Conservation (phyloP, 495 filamentous ascomycete species). For the Hypomontagnella monticulosa region DNA sequence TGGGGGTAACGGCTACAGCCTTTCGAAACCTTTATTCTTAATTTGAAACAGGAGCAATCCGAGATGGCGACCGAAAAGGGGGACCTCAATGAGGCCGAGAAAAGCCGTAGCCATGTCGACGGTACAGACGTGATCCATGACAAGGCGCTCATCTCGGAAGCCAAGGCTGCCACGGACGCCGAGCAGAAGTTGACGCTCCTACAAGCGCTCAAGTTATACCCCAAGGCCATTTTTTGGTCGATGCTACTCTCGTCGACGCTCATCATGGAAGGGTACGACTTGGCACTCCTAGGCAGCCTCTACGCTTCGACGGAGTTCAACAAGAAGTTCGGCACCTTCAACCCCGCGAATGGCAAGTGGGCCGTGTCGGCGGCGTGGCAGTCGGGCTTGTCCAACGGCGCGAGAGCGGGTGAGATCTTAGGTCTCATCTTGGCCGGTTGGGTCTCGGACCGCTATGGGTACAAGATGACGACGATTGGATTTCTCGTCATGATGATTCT, state of each 20-base stretch:
- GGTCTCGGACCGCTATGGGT: constrained; percentile 48
- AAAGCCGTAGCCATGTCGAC: constrained; percentile 10
- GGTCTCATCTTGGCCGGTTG: constrained; percentile 49
- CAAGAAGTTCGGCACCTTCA: constrained; percentile 46
- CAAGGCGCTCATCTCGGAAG: constrained; percentile 36
- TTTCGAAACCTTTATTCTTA: neutral
- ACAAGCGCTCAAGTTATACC: constrained; percentile 54
- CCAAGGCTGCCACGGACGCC: constrained; percentile 43
- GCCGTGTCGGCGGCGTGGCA: constrained; percentile 50
- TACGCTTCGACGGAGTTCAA: constrained; percentile 50
- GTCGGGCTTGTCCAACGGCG: constrained; percentile 49
- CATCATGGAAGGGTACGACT: constrained; percentile 68
- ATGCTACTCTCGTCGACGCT: constrained; percentile 60
- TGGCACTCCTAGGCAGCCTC: constrained; percentile 48
- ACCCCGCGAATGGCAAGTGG: constrained; percentile 38
- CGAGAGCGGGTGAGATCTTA: constrained; percentile 51
- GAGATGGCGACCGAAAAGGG: constrained; percentile 25
- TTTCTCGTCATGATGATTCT: constrained; percentile 55
- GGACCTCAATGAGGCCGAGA: constrained; percentile 8
- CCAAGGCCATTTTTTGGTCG: constrained; percentile 61
- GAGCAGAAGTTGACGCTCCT: constrained; percentile 55
- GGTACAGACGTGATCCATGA: constrained; percentile 17
- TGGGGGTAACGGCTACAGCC: neutral
- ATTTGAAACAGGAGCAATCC: neutral
- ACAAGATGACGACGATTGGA: constrained; percentile 49